A percentile compares a stretch with the other conserved stretches of the same genome.
phyloP scores from a whole-genome alignment of 345 rosid species.

The Noccaea caerulescens region DNA sequence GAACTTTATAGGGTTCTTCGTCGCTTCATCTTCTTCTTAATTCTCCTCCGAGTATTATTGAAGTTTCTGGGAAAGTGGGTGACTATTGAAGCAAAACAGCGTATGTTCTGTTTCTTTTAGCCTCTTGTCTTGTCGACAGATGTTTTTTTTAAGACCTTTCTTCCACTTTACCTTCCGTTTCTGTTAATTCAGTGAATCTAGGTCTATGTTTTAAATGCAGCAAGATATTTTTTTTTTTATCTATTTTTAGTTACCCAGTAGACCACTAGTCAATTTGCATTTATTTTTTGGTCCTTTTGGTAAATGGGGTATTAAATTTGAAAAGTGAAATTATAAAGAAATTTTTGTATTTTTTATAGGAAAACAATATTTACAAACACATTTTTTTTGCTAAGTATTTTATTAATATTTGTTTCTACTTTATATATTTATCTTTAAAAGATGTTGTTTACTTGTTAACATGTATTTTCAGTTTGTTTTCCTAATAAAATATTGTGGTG shows the following conservation, averaged over 20 bases:
- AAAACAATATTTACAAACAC: not conserved
- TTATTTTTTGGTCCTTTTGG: not conserved
- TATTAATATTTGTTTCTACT: not conserved
- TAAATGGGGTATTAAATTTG: slow-evolving; percentile 7
- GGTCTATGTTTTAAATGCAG: slow-evolving; percentile 1
- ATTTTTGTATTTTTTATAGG: not conserved
- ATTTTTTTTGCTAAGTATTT: not conserved
- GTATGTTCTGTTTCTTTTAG: slow-evolving; percentile 20
- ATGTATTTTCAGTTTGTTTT: no score
- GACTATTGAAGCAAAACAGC: slow-evolving; percentile 22
- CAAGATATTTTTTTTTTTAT: slow-evolving; percentile 11
- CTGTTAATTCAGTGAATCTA: slow-evolving; percentile 38
- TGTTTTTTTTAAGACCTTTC: not conserved
- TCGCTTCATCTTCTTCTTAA: slow-evolving; percentile 35
- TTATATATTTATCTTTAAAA: not conserved
- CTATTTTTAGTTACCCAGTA: not conserved
- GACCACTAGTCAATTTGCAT: slow-evolving; percentile 14
- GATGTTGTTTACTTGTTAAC: not conserved
- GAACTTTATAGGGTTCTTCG: slow-evolving; percentile 28
- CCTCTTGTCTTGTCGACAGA: slow-evolving; percentile 19
- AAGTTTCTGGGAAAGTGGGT: slow-evolving; percentile 40
- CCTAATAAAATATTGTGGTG: no score
- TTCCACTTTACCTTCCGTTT: slow-evolving; percentile 30
- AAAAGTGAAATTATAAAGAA: not conserved
- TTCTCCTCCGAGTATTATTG: slow-evolving; percentile 5